Conservation (phyloP, 2,329 filamentous ascomycete species). For the Penicillium polonicum region DNA sequence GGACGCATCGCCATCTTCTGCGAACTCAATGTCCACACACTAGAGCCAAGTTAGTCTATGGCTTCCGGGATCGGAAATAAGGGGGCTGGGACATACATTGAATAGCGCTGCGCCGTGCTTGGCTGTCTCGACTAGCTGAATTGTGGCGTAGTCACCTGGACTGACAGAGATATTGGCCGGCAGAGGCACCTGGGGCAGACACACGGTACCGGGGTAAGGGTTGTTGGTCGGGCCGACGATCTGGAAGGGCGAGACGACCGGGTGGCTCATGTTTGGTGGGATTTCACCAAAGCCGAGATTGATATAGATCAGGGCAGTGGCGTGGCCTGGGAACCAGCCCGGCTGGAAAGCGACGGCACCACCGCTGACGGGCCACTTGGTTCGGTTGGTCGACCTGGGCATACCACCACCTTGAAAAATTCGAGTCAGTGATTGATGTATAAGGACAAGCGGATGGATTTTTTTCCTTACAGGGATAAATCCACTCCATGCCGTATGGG, state of each 20-base stretch:
- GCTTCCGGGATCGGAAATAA: not conserved
- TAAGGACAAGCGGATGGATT: not conserved
- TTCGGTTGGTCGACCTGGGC: slow-evolving; percentile 73
- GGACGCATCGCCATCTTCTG: slow-evolving; percentile 65
- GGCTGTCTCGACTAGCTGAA: slow-evolving; percentile 81
- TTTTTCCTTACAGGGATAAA: slow-evolving; percentile 76
- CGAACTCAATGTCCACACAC: slow-evolving; percentile 95
- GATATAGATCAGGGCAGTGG: slow-evolving; percentile 78
- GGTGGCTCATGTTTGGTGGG: slow-evolving; percentile 82
- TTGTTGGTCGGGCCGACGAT: slow-evolving; percentile 77
- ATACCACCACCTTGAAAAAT: slow-evolving; percentile 74
- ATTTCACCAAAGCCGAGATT: slow-evolving; percentile 84
- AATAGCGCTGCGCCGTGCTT: slow-evolving; percentile 80
- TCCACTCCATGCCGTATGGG: slow-evolving; percentile 93
- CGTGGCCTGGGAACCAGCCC: slow-evolving; percentile 92
- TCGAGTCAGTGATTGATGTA: not conserved
- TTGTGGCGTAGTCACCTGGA: slow-evolving; percentile 83
- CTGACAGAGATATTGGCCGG: slow-evolving; percentile 69
- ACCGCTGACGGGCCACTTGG: slow-evolving; percentile 84
- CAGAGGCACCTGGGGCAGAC: slow-evolving; percentile 83
- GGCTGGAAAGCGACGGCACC: slow-evolving; percentile 89
- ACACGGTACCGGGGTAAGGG: slow-evolving; percentile 85
- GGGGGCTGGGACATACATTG: slow-evolving; percentile 58
- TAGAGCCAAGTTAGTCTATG: slow-evolving; percentile 38
- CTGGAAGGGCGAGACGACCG: slow-evolving; percentile 78